Evolutionary conservation across 2,329 filamentous ascomycete species (phyloP).

Genomic region (Furcasterigmium furcatum): DNA sequence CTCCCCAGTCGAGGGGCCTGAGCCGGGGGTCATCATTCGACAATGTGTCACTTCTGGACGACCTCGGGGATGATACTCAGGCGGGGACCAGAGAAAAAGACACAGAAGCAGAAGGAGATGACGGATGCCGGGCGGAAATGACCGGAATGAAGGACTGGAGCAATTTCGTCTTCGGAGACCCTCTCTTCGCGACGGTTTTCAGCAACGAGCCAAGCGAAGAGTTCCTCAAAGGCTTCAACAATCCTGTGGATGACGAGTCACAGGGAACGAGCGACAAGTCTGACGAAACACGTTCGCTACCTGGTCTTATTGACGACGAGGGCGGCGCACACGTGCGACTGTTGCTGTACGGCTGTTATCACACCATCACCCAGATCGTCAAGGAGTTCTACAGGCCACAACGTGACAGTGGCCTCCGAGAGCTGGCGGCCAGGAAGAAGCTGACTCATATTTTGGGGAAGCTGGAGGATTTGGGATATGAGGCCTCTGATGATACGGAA

Average conservation of each 20-base stretch:
- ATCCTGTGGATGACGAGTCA: slow-evolving; percentile 4
- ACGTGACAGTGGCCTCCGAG: slow-evolving; percentile 41
- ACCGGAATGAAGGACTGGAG: slow-evolving; percentile 51
- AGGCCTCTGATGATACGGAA: background rate
- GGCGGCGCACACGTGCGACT: slow-evolving; percentile 42
- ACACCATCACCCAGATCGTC: slow-evolving; percentile 49
- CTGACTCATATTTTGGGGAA: slow-evolving; percentile 43
- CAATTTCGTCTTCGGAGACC: slow-evolving; percentile 57
- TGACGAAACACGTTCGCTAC: no score
- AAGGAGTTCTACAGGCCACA: slow-evolving; percentile 52
- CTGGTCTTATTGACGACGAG: slow-evolving; percentile 38
- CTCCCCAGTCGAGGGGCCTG: background rate
- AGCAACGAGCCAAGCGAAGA: slow-evolving; percentile 37
- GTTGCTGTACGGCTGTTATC: slow-evolving; percentile 57
- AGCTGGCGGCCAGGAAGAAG: slow-evolving; percentile 50
- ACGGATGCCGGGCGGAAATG: background rate
- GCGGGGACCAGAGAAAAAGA: background rate
- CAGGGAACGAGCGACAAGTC: slow-evolving; percentile 8
- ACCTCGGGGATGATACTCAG: no score
- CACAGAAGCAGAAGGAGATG: slow-evolving; percentile 5
- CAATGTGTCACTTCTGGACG: no score
- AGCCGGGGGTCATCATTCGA: no score
- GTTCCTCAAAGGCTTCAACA: slow-evolving; percentile 45
- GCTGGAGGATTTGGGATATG: slow-evolving; percentile 32
- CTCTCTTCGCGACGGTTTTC: slow-evolving; percentile 49